phyloP scores from a whole-genome alignment of 2,329 filamentous ascomycete genomes.

The Fusarium tupiense region DNA sequence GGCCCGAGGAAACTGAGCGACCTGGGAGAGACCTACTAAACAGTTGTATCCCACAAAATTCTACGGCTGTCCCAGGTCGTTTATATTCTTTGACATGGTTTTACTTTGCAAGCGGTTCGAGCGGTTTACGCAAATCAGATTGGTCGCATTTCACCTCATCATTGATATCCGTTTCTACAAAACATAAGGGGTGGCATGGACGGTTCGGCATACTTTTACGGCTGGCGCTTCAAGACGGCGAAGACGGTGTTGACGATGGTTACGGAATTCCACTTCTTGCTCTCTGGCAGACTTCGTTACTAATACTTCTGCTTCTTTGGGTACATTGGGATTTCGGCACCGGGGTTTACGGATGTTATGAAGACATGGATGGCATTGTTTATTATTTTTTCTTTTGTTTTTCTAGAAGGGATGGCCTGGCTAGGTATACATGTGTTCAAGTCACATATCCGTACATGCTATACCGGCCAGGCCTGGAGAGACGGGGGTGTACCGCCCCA shows the following conservation, averaged over 20 bases:
- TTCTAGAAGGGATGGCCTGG: conserved; percentile 21
- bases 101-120: conserved; percentile 38
- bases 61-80: conserved; percentile 19
- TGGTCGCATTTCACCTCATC: conserved; percentile 35
- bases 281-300: conserved; percentile 38
- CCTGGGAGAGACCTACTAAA: conserved; percentile 64
- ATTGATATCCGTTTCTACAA: conserved; percentile 38
- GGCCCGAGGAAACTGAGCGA: conserved; percentile 57
- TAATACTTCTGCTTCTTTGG: conserved; percentile 41
- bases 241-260: conserved; percentile 46
- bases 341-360: conserved; percentile 44
- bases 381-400: conserved; percentile 27
- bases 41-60: conserved; percentile 10
- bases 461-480: conserved; percentile 21
- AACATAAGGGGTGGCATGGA: conserved; percentile 27
- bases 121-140: conserved; percentile 31
- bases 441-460: conserved; percentile 3
- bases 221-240: conserved; percentile 42
- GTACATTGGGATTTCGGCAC: conserved; percentile 40
- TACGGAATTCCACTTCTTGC: conserved; percentile 43
- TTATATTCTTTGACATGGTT: conserved; percentile 34
- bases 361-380: conserved; percentile 45
- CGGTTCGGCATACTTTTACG: conserved; percentile 40
- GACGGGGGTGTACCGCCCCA: conserved; percentile 34
- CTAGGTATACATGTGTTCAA: conserved; percentile 11